Conservation (phyloP, 192 early-diverging fungal species). For the Spizellomyces punctatus region DNA sequence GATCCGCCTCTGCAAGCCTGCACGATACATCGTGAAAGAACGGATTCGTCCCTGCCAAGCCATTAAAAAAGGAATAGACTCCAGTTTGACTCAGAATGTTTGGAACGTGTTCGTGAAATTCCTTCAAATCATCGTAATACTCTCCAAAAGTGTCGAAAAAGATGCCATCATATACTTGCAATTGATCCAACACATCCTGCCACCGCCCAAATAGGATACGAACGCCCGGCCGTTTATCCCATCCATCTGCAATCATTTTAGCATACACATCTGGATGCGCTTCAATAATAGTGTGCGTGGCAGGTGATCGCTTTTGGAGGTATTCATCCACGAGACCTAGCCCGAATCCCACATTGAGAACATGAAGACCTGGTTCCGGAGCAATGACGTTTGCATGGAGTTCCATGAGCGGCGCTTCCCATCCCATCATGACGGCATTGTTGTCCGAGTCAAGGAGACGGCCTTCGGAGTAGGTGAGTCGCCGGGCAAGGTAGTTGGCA, state of each 20-base stretch:
- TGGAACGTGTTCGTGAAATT: conserved; percentile 72
- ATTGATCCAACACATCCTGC: conserved; percentile 77
- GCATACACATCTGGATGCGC: conserved; percentile 96
- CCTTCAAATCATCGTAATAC: conserved; percentile 78
- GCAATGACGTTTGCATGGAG: conserved; percentile 79
- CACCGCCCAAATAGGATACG: conserved; percentile 88
- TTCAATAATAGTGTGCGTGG: conserved; percentile 89
- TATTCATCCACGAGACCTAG: conserved; percentile 86
- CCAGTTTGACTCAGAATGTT: conserved; percentile 63
- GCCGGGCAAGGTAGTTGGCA: conserved; percentile 74
- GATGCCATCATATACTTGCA: conserved; percentile 85
- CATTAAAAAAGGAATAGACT: conserved; percentile 95
- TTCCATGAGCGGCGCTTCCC: conserved; percentile 93
- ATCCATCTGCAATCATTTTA: conserved; percentile 79
- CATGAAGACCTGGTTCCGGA: conserved; percentile 47
- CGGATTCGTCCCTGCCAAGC: conserved; percentile 87
- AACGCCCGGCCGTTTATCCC: conserved; percentile 84
- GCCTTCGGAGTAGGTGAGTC: conserved; percentile 78
- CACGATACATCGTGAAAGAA: conserved; percentile 98
- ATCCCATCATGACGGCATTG: conserved; percentile 98
- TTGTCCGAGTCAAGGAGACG: conserved; percentile 80
- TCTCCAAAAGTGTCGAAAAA: conserved; percentile 70
- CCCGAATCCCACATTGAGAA: conserved; percentile 40
- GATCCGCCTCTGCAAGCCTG: conserved; percentile 78
- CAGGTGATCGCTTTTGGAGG: conserved; percentile 70